phyloP scores from a whole-genome alignment of 257 asterid genomes.

The Euphrasia confusa region DNA sequence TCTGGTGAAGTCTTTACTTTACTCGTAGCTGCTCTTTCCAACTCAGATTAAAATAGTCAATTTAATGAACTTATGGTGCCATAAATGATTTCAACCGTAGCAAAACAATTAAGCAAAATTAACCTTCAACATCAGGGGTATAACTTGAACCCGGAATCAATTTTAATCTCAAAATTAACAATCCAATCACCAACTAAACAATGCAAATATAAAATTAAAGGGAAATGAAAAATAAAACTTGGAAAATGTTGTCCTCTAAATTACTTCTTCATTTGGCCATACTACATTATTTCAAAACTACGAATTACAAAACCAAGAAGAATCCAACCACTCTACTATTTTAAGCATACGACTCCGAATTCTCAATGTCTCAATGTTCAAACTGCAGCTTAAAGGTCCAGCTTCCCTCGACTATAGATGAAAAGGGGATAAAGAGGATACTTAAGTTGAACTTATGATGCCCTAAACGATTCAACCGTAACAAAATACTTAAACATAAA shows the following conservation, averaged over 20 bases:
- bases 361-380: constrained; percentile 23
- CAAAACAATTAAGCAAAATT: no score
- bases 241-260: neutral
- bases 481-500: neutral
- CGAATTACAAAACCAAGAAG: neutral
- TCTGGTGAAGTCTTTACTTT: neutral
- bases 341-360: constrained; percentile 2
- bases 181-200: neutral
- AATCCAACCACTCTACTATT: no score
- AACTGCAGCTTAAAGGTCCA: constrained; percentile 16
- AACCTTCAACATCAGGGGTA: neutral
- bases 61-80: neutral
- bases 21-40: neutral
- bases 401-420: constrained; percentile 1
- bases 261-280: constrained; percentile 1
- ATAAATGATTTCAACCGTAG: no score
- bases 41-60: constrained; percentile 7
- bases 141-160: neutral
- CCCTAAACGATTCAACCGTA: constrained; percentile 8
- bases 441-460: neutral
- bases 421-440: constrained; percentile 14
- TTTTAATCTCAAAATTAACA: no score
- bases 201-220: neutral
- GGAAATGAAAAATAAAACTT: constrained; percentile 2
- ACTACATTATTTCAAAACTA: neutral